Evolutionary conservation across 2,329 filamentous ascomycete genomes (phyloP).

Genomic region (Colletotrichum liriopes): DNA sequence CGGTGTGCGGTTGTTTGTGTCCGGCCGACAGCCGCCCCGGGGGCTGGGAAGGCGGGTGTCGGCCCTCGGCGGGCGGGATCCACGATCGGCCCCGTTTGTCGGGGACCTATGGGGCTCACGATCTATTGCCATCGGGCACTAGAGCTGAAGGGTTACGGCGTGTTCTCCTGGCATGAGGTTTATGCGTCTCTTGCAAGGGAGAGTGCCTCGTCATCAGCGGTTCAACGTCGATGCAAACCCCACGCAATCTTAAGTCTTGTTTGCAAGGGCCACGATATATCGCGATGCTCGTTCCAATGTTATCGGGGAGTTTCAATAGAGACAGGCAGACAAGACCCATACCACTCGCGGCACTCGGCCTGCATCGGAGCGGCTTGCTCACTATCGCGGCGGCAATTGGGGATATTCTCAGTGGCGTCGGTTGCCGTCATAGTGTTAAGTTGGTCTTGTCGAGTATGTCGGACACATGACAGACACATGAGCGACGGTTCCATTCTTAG

Average conservation of each 20-base stretch:
- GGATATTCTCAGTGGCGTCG: slow-evolving; percentile 14
- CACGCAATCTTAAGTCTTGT: background rate
- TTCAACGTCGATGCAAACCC: background rate
- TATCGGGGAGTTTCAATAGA: background rate
- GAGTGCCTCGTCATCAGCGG: background rate
- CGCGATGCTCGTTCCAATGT: background rate
- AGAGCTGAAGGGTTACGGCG: background rate
- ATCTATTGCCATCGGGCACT: background rate
- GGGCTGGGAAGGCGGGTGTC: slow-evolving; percentile 22
- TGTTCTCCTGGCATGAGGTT: background rate
- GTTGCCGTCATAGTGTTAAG: slow-evolving; percentile 13
- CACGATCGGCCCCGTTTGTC: slow-evolving; percentile 37
- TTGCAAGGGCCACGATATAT: background rate
- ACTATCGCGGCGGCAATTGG: slow-evolving; percentile 5
- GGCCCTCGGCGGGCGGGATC: slow-evolving; percentile 23
- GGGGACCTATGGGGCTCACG: slow-evolving; percentile 24
- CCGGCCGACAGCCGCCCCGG: slow-evolving; percentile 37
- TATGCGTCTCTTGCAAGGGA: background rate
- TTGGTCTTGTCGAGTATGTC: background rate
- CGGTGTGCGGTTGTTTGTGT: slow-evolving; percentile 15
- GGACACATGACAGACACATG: background rate
- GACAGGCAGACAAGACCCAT: background rate
- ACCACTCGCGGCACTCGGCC: slow-evolving; percentile 11
- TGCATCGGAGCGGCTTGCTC: background rate
- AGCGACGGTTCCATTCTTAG: background rate